phyloP scores from a whole-genome alignment of 257 asterid genomes.

The Nicotiana paniculata region DNA sequence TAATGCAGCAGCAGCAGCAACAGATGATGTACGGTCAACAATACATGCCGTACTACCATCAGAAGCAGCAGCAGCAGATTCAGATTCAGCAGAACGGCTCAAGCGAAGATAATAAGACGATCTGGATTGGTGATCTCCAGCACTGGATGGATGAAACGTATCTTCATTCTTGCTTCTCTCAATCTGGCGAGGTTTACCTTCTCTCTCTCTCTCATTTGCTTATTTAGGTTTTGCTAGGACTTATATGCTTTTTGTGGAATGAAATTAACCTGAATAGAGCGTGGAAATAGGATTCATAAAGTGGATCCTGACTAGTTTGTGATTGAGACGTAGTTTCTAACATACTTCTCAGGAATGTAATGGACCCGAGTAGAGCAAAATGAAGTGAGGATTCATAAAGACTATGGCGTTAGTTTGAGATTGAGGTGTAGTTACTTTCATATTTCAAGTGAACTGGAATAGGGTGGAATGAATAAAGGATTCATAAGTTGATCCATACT shows the following conservation, averaged over 20 bases:
- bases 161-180: slow-evolving; percentile 72
- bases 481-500: not conserved
- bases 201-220: not conserved
- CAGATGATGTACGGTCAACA: slow-evolving; percentile 75
- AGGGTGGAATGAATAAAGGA: not conserved
- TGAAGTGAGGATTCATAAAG: not conserved
- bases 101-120: slow-evolving; percentile 76
- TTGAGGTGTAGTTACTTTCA: not conserved
- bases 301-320: not conserved
- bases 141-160: slow-evolving; percentile 96
- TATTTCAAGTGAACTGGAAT: not conserved
- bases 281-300: not conserved
- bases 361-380: not conserved
- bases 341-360: not conserved
- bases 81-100: slow-evolving; percentile 46
- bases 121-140: slow-evolving; percentile 99
- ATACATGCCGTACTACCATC: slow-evolving; percentile 55
- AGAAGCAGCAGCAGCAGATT: slow-evolving; percentile 25
- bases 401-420: not conserved
- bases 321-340: not conserved
- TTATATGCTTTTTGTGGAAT: not conserved
- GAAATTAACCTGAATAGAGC: not conserved
- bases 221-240: not conserved
- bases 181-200: slow-evolving; percentile 56
- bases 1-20: slow-evolving; percentile 80